A percentile compares a stretch with the other conserved stretches of the same genome.
Conservation (phyloP, 768 basidiomycete genomes). For the Cystobasidium tubakii region DNA sequence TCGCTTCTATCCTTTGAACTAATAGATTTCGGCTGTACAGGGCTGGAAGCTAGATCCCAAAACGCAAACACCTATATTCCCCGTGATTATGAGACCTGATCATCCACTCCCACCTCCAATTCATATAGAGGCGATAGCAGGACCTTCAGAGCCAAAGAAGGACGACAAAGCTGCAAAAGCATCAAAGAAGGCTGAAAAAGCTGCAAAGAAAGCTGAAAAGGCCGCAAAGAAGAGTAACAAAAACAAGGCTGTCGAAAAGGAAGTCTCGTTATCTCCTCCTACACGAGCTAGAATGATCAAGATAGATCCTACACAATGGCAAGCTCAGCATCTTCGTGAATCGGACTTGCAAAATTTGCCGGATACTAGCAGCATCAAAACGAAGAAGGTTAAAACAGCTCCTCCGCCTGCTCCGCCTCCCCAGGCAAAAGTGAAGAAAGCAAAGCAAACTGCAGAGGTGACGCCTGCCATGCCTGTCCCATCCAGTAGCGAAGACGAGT, state of each 20-base stretch:
- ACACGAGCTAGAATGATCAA: slow-evolving; percentile 59
- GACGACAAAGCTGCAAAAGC: slow-evolving; percentile 26
- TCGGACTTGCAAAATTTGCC: not conserved
- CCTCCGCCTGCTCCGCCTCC: too few relatives aligned
- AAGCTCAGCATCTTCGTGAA: slow-evolving; percentile 55
- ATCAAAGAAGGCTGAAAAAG: slow-evolving; percentile 24
- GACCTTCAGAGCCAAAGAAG: not conserved
- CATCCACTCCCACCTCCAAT: slow-evolving; percentile 56
- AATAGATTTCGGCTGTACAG: slow-evolving; percentile 39
- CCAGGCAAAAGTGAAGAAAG: not conserved
- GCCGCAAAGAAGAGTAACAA: slow-evolving; percentile 45
- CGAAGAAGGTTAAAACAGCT: not conserved
- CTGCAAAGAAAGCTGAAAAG: slow-evolving; percentile 37
- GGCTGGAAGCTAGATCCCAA: slow-evolving; percentile 67
- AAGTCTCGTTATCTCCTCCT: slow-evolving; percentile 54
- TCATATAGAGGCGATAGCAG: not conserved
- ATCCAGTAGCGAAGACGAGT: not conserved
- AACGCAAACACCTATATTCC: slow-evolving; percentile 60
- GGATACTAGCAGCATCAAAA: slow-evolving; percentile 16
- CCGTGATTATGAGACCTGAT: slow-evolving; percentile 65
- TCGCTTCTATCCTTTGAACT: not conserved
- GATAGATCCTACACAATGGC: slow-evolving; percentile 70
- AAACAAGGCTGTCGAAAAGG: slow-evolving; percentile 48
- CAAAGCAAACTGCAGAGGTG: not conserved
- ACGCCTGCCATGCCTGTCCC: not conserved